Conservation (phyloP, 2,329 filamentous ascomycete species). For the Colletotrichum spinosum region DNA sequence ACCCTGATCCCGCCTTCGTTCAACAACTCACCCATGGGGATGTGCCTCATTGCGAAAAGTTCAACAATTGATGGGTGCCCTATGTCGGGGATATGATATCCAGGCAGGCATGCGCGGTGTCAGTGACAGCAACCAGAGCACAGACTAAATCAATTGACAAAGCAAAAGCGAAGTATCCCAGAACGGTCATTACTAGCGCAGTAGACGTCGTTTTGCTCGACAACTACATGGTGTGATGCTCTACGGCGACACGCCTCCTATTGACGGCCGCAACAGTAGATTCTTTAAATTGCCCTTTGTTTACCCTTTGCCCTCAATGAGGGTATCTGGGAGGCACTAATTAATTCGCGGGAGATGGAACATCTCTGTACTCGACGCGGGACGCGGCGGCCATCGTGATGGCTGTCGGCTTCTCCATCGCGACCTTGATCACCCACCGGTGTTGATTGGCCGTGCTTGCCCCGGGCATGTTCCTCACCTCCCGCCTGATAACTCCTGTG, state of each 20-base stretch:
- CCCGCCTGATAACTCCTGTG: slow-evolving; percentile 57
- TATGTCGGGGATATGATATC: background rate
- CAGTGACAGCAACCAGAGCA: background rate
- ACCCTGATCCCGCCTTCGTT: slow-evolving; percentile 78
- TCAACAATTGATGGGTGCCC: slow-evolving; percentile 24
- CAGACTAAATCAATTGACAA: no score
- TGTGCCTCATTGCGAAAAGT: slow-evolving; percentile 69
- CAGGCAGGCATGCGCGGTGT: background rate
- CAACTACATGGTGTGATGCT: no score
- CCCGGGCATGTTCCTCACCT: slow-evolving; percentile 48
- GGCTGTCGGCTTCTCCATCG: slow-evolving; percentile 78
- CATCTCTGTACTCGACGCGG: slow-evolving; percentile 64
- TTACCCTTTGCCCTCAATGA: no score
- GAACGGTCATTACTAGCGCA: no score
- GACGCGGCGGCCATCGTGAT: slow-evolving; percentile 79
- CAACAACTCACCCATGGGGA: slow-evolving; percentile 79
- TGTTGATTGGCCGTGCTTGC: background rate
- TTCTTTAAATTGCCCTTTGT: no score
- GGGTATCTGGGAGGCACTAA: background rate
- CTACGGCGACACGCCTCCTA: no score
- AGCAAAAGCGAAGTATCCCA: no score
- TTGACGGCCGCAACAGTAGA: no score
- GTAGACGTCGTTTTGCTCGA: no score
- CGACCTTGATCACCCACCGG: slow-evolving; percentile 67
- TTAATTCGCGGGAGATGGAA: background rate